Conservation (phyloP, 768 basidiomycete species). For the Mycena belliarum region DNA sequence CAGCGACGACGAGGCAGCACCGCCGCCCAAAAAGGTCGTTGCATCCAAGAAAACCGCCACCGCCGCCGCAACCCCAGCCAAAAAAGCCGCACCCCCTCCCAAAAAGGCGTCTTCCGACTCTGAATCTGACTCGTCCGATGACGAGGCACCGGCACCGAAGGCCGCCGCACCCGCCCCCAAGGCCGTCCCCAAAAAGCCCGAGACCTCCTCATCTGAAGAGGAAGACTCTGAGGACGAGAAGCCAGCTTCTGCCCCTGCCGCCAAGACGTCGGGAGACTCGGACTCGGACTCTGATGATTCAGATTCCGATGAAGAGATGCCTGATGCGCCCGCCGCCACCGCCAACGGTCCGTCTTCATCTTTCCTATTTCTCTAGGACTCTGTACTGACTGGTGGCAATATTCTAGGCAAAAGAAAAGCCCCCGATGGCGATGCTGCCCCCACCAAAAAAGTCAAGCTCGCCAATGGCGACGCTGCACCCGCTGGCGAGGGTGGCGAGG, state of each 20-base stretch:
- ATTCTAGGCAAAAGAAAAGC: conserved; percentile 79
- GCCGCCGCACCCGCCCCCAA: conserved; percentile 22
- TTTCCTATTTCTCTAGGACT: not conserved
- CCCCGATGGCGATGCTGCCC: conserved; percentile 54
- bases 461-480: conserved; percentile 54
- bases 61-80: conserved; percentile 4
- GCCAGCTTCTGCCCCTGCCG: conserved; percentile 14
- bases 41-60: not conserved
- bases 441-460: conserved; percentile 83
- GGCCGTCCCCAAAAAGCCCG: conserved; percentile 21
- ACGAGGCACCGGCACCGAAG: conserved; percentile 22
- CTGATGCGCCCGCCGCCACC: conserved; percentile 37
- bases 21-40: conserved; percentile 25
- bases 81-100: conserved; percentile 21
- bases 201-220: conserved; percentile 31
- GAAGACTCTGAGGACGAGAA: conserved; percentile 28
- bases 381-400: not conserved
- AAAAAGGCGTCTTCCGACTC: conserved; percentile 23
- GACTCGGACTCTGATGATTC: conserved; percentile 31
- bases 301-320: conserved; percentile 59
- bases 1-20: conserved; percentile 23
- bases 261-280: not conserved
- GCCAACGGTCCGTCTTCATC: conserved; percentile 41
- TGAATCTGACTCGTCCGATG: conserved; percentile 28
- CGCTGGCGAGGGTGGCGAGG: conserved; percentile 34